These are phyloP conservation scores for Chaetomium tenue DNA, from an alignment of 495 filamentous ascomycete species.

Conservation along the genomic window DNA sequence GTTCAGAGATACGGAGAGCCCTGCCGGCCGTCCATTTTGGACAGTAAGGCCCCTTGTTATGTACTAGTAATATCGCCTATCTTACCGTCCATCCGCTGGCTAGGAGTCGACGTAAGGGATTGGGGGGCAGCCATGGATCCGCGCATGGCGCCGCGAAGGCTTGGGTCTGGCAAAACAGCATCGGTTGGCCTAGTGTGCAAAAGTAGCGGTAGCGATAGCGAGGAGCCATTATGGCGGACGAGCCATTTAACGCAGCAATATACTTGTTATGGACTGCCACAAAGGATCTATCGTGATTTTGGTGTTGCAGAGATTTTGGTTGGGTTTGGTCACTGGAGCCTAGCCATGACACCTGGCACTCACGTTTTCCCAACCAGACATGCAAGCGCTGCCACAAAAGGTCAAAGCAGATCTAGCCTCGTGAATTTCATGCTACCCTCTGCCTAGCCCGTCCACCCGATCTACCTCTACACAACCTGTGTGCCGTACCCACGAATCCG, in stretches of 20 bases:
- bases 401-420: not conserved
- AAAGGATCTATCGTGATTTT: not conserved
- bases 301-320: not conserved
- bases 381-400: not conserved
- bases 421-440: not conserved
- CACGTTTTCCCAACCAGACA: not conserved
- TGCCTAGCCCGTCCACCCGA: not conserved
- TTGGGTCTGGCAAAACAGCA: not conserved
- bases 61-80: slow-evolving; percentile 32
- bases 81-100: slow-evolving; percentile 8
- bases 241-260: slow-evolving; percentile 1
- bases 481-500: slow-evolving; percentile 62
- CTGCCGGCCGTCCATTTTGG: not conserved
- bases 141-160: slow-evolving; percentile 11
- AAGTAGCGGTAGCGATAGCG: not conserved
- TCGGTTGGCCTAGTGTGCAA: not conserved
- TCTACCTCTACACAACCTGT: slow-evolving; percentile 44
- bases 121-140: not conserved
- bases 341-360: not conserved
- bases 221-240: not conserved
- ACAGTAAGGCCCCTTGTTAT: slow-evolving; percentile 13
- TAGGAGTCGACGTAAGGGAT: slow-evolving; percentile 23
- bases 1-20: not conserved
- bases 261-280: not conserved
- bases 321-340: not conserved